Conservation (phyloP, 169 alveolate species). For the Cryptosporidium parvum region DNA sequence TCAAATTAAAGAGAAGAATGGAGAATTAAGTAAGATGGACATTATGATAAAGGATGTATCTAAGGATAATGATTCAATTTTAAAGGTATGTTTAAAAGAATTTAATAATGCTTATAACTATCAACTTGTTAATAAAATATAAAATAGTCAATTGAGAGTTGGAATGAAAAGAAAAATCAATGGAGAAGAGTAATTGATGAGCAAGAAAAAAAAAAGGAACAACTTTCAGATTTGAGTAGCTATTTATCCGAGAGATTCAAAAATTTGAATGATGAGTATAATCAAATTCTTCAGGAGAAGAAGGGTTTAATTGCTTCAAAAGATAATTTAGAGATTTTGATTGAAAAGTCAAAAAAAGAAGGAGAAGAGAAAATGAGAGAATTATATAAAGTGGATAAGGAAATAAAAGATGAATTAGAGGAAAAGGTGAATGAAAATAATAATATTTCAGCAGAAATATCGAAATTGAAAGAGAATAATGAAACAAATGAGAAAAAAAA, state of each 20-base stretch:
- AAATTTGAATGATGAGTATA: conserved; percentile 31
- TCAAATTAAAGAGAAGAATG: neutral
- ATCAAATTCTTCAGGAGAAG: conserved; percentile 30
- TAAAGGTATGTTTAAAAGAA: conserved; percentile 24
- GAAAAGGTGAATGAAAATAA: conserved; percentile 6
- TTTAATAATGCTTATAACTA: neutral
- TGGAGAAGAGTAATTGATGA: conserved; percentile 22
- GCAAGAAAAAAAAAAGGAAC: conserved; percentile 28
- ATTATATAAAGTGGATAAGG: conserved; percentile 4
- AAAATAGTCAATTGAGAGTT: neutral
- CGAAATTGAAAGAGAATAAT: neutral
- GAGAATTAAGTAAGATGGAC: conserved; percentile 1
- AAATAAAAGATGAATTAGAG: conserved; percentile 39
- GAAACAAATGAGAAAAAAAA: conserved; percentile 34
- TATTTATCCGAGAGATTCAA: conserved; percentile 50
- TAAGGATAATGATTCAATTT: conserved; percentile 15
- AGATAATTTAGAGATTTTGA: conserved; percentile 50
- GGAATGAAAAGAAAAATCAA: conserved; percentile 12
- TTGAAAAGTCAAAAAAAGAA: conserved; percentile 62
- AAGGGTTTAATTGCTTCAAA: conserved; percentile 22
- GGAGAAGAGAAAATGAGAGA: conserved; percentile 61
- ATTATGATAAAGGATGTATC: neutral
- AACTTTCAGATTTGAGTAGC: conserved; percentile 24
- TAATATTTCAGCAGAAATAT: neutral
- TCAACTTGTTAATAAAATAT: neutral